Conservation (phyloP, 2,329 filamentous ascomycete species). For the Stachybotrys chlorohalonatus region DNA sequence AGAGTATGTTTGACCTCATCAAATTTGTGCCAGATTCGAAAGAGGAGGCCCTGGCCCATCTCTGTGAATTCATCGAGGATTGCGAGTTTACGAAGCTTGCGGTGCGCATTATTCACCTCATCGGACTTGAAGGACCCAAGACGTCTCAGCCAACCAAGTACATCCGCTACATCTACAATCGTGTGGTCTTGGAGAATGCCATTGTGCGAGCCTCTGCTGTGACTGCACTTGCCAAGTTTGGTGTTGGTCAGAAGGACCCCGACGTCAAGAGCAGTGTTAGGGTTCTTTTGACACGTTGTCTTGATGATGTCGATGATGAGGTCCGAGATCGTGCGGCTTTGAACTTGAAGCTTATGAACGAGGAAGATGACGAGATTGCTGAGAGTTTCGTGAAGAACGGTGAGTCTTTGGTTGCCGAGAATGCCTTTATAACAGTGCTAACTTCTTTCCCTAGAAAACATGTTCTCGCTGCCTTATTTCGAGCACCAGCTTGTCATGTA, state of each 20-base stretch:
- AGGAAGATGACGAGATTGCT: constrained; percentile 83
- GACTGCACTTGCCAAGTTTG: constrained; percentile 92
- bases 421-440: not conserved
- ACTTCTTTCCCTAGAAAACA: constrained; percentile 55
- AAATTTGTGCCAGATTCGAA: constrained; percentile 92
- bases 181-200: constrained; percentile 93
- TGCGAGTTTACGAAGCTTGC: constrained; percentile 98
- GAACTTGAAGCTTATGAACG: constrained; percentile 84
- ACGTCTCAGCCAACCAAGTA: constrained; percentile 96
- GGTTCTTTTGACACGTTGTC: constrained; percentile 82
- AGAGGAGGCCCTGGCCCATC: constrained; percentile 76
- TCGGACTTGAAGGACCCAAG: constrained; percentile 90
- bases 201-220: constrained; percentile 92
- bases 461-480: constrained; percentile 89
- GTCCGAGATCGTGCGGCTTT: constrained; percentile 91
- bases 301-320: constrained; percentile 97
- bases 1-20: constrained; percentile 99
- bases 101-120: constrained; percentile 86
- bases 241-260: constrained; percentile 89
- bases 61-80: constrained; percentile 98
- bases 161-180: constrained; percentile 98
- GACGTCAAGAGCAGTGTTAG: constrained; percentile 95
- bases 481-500: constrained; percentile 98
- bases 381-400: constrained; percentile 87
- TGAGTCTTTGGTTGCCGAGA: constrained; percentile 22